Evolutionary conservation across 2,329 filamentous ascomycete genomes (phyloP).

Genomic region (Alternaria viburni): DNA sequence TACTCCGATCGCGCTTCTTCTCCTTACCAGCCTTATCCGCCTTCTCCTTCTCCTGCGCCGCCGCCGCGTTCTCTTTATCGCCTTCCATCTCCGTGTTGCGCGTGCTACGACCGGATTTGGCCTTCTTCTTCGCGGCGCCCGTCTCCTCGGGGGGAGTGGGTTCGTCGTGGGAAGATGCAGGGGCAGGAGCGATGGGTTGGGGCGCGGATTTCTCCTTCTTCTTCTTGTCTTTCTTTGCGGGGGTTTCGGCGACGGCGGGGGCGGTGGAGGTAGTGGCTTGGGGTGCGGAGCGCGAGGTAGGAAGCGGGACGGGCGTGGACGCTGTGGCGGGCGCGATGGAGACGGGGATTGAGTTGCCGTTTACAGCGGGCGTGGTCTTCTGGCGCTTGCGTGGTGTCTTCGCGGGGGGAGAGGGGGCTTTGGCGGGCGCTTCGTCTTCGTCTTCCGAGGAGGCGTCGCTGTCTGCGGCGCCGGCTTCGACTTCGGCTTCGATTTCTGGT

Average conservation of each 20-base stretch:
- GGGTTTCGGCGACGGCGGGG: slow-evolving; percentile 19
- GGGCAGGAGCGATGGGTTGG: slow-evolving; percentile 35
- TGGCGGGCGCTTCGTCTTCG: slow-evolving; percentile 41
- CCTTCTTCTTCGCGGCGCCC: slow-evolving; percentile 43
- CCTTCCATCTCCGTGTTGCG: slow-evolving; percentile 40
- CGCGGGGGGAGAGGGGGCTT: slow-evolving; percentile 45
- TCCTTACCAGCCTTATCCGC: slow-evolving; percentile 19
- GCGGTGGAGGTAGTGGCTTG: slow-evolving; percentile 19
- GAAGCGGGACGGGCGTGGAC: slow-evolving; percentile 36
- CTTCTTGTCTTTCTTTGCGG: slow-evolving; percentile 45
- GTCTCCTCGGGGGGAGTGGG: slow-evolving; percentile 39
- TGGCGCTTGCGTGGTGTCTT: slow-evolving; percentile 50
- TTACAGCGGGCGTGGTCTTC: slow-evolving; percentile 38
- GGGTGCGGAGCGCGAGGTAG: slow-evolving; percentile 18
- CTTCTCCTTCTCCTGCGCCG: slow-evolving; percentile 17
- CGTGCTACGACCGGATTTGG: slow-evolving; percentile 41
- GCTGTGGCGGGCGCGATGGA: slow-evolving; percentile 24
- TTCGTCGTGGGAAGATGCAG: slow-evolving; percentile 29
- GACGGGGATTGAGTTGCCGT: slow-evolving; percentile 24
- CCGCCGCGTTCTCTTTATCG: slow-evolving; percentile 33
- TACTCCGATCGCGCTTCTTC: slow-evolving; percentile 43
- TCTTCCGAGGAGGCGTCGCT: slow-evolving; percentile 50
- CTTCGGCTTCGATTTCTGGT: slow-evolving; percentile 42
- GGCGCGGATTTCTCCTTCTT: slow-evolving; percentile 39
- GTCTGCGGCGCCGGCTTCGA: slow-evolving; percentile 42